Conservation (phyloP, 192 early-diverging fungal genomes). For the Paraglomus brasilianum region DNA sequence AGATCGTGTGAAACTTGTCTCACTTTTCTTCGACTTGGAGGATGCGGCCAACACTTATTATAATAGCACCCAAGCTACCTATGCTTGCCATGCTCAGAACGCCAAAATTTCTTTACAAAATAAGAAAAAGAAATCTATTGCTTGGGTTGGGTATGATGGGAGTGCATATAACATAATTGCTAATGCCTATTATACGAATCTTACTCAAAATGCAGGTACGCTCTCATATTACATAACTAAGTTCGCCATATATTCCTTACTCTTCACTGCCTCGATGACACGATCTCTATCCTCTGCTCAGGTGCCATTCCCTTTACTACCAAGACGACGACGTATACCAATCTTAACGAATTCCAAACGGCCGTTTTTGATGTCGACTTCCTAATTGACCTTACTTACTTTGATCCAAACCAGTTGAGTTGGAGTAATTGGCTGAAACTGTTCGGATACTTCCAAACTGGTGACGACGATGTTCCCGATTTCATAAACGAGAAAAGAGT, state of each 20-base stretch:
- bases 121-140: constrained; percentile 14
- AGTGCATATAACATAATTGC: neutral
- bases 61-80: neutral
- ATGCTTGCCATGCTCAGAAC: constrained; percentile 22
- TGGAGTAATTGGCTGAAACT: constrained; percentile 8
- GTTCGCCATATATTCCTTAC: neutral
- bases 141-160: constrained; percentile 19
- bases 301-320: neutral
- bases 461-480: neutral
- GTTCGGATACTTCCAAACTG: constrained; percentile 5
- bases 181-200: neutral
- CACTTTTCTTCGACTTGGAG: constrained; percentile 17
- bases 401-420: neutral
- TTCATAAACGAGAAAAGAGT: constrained; percentile 23
- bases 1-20: constrained; percentile 22
- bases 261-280: neutral
- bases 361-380: neutral
- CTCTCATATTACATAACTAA: neutral
- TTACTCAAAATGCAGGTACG: constrained; percentile 21
- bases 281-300: neutral
- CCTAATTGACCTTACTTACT: constrained; percentile 25
- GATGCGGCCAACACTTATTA: neutral
- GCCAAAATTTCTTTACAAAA: neutral
- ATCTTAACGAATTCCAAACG: neutral
- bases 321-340: neutral